These are phyloP conservation scores for Dactylonectria macrodidyma DNA, from an alignment of 2,329 filamentous ascomycete genomes.

Conservation along the genomic window DNA sequence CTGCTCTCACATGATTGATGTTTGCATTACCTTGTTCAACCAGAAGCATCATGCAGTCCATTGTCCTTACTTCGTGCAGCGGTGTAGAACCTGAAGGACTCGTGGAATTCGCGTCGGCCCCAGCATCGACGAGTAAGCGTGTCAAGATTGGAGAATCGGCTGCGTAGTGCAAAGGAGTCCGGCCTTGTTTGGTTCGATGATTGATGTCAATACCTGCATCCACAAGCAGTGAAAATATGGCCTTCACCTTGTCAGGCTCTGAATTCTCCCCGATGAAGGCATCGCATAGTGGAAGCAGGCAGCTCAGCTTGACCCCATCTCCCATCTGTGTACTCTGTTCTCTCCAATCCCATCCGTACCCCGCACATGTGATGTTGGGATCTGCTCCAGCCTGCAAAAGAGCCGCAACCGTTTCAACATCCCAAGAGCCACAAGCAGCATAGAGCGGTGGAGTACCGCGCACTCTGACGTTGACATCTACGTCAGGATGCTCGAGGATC, in stretches of 20 bases:
- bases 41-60: conserved; percentile 40
- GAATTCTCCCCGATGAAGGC: neutral
- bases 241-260: conserved; percentile 3
- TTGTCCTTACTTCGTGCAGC: conserved; percentile 25
- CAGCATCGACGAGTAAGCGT: conserved; percentile 40
- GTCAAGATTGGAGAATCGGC: conserved; percentile 15
- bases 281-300: conserved; percentile 28
- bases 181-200: conserved; percentile 30
- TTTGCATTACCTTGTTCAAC: conserved; percentile 42
- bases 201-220: conserved; percentile 44
- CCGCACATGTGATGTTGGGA: conserved; percentile 39
- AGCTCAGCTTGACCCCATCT: conserved; percentile 11
- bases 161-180: conserved; percentile 39
- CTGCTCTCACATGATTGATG: conserved; percentile 38
- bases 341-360: conserved; percentile 4
- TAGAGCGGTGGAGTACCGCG: conserved; percentile 43
- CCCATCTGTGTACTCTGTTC: no score
- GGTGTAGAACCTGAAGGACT: conserved; percentile 34
- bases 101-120: conserved; percentile 41
- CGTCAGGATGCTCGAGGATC: conserved; percentile 49
- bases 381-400: conserved; percentile 52
- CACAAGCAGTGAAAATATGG: conserved; percentile 38
- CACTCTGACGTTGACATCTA: conserved; percentile 50
- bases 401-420: conserved; percentile 37
- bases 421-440: conserved; percentile 14